These are phyloP conservation scores for Hymenoscyphus fraxineus DNA, from an alignment of 2,329 filamentous ascomycete genomes.

Conservation along the genomic window DNA sequence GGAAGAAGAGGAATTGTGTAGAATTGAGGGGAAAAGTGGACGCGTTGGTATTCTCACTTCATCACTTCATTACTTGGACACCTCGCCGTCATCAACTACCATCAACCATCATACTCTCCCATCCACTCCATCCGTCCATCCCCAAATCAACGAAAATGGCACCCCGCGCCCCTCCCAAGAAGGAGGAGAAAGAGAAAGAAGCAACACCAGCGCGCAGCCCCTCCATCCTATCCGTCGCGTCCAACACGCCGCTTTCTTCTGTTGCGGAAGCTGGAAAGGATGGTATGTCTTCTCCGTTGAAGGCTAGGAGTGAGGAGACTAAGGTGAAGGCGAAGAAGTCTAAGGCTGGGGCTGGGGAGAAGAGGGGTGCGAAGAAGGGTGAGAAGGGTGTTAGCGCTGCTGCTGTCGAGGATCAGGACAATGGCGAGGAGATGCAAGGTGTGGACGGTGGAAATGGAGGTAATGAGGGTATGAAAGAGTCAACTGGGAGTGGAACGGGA, in stretches of 20 bases:
- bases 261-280: slow-evolving; percentile 12
- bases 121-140: background rate
- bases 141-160: slow-evolving; percentile 19
- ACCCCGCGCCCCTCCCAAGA: slow-evolving; percentile 12
- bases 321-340: slow-evolving; percentile 28
- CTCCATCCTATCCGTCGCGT: background rate
- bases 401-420: background rate
- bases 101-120: no score
- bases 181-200: slow-evolving; percentile 18
- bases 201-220: slow-evolving; percentile 4
- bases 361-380: slow-evolving; percentile 8
- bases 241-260: background rate
- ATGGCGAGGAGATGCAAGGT: background rate
- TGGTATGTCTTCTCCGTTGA: slow-evolving; percentile 13
- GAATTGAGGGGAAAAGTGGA: no score
- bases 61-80: no score
- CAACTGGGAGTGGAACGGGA: no score
- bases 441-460: no score
- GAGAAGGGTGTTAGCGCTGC: slow-evolving; percentile 1
- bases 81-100: no score
- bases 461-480: no score
- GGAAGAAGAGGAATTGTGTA: no score
- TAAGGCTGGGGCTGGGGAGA: slow-evolving; percentile 8
- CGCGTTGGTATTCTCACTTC: no score
- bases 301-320: slow-evolving; percentile 22